phyloP scores from a whole-genome alignment of 148 eudicot genomes.

The Chenopodium quinoa region DNA sequence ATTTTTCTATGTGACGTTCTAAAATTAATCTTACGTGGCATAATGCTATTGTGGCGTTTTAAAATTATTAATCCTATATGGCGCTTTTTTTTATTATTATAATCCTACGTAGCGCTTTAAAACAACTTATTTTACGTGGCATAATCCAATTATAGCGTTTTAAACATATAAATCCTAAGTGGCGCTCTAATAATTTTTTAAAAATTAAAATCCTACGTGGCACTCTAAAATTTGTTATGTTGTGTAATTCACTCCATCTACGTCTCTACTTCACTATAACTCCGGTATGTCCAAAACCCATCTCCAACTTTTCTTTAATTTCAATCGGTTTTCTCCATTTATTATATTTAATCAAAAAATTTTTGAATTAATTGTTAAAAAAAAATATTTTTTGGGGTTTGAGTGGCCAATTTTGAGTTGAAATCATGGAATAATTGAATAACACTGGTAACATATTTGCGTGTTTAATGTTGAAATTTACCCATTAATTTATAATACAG shows the following conservation, averaged over 20 bases:
- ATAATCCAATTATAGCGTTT: too few relatives aligned
- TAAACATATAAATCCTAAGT: too few relatives aligned
- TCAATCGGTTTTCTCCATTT: not conserved
- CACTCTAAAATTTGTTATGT: not conserved
- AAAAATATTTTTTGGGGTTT: not conserved
- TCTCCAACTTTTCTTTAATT: slow-evolving; percentile 3
- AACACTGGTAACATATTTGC: not conserved
- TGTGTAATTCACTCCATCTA: slow-evolving; percentile 5
- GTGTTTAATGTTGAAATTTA: slow-evolving; percentile 25
- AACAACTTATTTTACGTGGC: too few relatives aligned
- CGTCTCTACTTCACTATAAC: slow-evolving; percentile 13
- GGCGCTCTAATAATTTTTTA: too few relatives aligned
- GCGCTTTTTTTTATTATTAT: too few relatives aligned
- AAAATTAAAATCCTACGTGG: too few relatives aligned
- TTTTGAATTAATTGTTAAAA: slow-evolving; percentile 3
- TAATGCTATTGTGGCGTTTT: too few relatives aligned
- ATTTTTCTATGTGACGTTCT: too few relatives aligned
- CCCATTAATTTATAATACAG: slow-evolving; percentile 32
- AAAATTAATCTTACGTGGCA: too few relatives aligned
- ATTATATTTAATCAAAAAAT: slow-evolving; percentile 8
- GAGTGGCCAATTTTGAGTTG: not conserved
- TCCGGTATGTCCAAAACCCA: slow-evolving; percentile 25
- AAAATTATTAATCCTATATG: too few relatives aligned
- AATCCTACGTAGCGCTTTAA: too few relatives aligned
- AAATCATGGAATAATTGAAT: not conserved